phyloP scores from a whole-genome alignment of 2,329 filamentous ascomycete species.

The Incumbomyces lentus region DNA sequence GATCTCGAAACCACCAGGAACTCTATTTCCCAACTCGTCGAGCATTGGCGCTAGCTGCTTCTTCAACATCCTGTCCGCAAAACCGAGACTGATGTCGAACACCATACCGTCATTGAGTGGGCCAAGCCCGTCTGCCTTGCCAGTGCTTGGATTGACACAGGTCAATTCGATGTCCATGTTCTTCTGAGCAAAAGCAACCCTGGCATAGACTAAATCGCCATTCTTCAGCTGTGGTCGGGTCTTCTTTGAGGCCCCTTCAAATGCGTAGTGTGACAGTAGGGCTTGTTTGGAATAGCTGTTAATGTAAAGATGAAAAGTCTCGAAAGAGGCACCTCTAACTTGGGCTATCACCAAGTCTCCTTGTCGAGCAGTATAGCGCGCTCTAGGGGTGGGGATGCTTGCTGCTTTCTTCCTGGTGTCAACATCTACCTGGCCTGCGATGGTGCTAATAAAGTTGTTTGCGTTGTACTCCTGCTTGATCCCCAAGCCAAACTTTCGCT shows the following conservation, averaged over 20 bases:
- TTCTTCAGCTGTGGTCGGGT: conserved; percentile 66
- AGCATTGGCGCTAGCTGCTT: conserved; percentile 59
- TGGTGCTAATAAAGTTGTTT: conserved; percentile 25
- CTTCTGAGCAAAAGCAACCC: conserved; percentile 64
- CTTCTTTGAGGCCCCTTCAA: conserved; percentile 87
- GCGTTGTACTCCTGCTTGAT: conserved; percentile 51
- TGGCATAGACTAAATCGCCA: conserved; percentile 79
- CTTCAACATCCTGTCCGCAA: conserved; percentile 68
- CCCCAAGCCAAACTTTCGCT: conserved; percentile 58
- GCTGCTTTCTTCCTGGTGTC: conserved; percentile 32
- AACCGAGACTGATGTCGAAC: conserved; percentile 66
- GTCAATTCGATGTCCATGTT: conserved; percentile 85
- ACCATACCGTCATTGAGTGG: conserved; percentile 78
- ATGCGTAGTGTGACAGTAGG: conserved; percentile 75
- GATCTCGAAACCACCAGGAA: conserved; percentile 70
- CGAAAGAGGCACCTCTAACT: conserved; percentile 62
- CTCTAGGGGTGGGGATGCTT: conserved; percentile 27
- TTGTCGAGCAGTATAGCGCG: conserved; percentile 65
- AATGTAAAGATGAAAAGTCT: conserved; percentile 70
- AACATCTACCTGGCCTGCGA: conserved; percentile 28
- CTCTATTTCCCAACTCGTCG: conserved; percentile 68
- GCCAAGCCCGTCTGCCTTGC: conserved; percentile 79
- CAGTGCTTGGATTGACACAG: conserved; percentile 75
- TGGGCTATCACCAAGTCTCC: conserved; percentile 85
- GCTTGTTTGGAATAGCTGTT: conserved; percentile 54